Conservation (phyloP, 805 yeast genomes). For the Danielozyma ontarioensis region DNA sequence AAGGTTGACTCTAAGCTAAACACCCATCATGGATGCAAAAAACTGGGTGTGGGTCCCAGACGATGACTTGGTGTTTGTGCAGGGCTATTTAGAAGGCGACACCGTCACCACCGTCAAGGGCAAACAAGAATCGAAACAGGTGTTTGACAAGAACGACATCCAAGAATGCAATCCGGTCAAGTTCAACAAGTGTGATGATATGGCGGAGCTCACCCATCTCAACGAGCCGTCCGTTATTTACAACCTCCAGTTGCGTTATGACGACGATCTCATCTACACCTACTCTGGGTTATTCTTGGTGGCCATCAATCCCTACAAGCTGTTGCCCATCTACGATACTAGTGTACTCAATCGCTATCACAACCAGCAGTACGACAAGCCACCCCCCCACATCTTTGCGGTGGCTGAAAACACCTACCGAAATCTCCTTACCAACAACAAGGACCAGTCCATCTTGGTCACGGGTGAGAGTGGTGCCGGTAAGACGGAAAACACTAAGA, state of each 20-base stretch:
- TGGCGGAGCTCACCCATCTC: constrained; percentile 91
- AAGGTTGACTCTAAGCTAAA: too few species aligned
- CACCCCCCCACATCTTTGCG: constrained; percentile 87
- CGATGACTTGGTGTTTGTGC: constrained; percentile 39
- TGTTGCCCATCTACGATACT: constrained; percentile 63
- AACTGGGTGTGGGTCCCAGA: constrained; percentile 81
- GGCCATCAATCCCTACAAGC: constrained; percentile 88
- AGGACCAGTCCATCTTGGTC: constrained; percentile 88
- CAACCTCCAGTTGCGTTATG: constrained; percentile 73
- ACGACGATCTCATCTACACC: constrained; percentile 78
- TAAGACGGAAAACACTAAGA: constrained; percentile 95
- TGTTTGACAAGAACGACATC: constrained; percentile 37
- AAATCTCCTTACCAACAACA: constrained; percentile 59
- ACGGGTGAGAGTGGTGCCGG: constrained; percentile 99
- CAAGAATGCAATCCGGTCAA: constrained; percentile 82
- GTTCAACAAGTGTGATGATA: constrained; percentile 86
- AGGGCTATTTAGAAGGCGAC: constrained; percentile 36
- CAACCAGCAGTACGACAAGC: constrained; percentile 23
- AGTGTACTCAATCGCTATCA: constrained; percentile 56
- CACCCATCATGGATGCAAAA: constrained; percentile 18
- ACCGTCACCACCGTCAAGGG: constrained; percentile 33
- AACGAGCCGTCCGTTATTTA: constrained; percentile 95
- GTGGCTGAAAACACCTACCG: constrained; percentile 83
- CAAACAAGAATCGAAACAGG: constrained; percentile 37
- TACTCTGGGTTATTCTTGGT: constrained; percentile 93